phyloP scores from a whole-genome alignment of 2,329 filamentous ascomycete species.

The Metarhizium album region DNA sequence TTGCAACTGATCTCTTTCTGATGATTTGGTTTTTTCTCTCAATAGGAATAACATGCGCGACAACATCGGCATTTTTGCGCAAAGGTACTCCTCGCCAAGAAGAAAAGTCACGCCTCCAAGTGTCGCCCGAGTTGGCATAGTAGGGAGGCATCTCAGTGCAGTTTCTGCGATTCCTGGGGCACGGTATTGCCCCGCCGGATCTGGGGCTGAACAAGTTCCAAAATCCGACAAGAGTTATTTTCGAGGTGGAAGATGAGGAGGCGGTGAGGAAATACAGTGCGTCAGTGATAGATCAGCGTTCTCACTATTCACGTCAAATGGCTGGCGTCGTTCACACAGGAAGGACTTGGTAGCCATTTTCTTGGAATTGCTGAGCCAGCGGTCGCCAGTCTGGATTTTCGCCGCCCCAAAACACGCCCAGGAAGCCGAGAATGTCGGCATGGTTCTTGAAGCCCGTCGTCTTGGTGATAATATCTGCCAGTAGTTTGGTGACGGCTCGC shows the following conservation, averaged over 20 bases:
- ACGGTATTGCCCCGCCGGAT: conserved; percentile 22
- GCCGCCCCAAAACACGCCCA: conserved; percentile 17
- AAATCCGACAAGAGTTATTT: conserved; percentile 25
- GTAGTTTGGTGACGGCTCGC: conserved; percentile 9
- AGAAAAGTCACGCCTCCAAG: conserved; percentile 23
- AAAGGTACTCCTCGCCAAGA: conserved; percentile 22
- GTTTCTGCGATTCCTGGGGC: conserved; percentile 21
- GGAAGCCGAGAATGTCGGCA: conserved; percentile 13
- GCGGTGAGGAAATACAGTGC: conserved; percentile 11
- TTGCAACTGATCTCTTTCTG: conserved; percentile 13
- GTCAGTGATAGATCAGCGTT: neutral
- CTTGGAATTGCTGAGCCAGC: conserved; percentile 13
- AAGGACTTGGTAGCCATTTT: conserved; percentile 13
- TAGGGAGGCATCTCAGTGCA: conserved; percentile 20
- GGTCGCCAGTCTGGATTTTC: conserved; percentile 15
- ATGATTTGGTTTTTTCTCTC: too few species aligned
- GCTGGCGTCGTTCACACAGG: conserved; percentile 7
- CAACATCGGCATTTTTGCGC: conserved; percentile 24
- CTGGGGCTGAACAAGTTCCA: conserved; percentile 25
- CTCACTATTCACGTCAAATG: too few species aligned
- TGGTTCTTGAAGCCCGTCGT: conserved; percentile 16
- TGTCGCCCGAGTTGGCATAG: conserved; percentile 19
- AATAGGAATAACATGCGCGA: conserved; percentile 17
- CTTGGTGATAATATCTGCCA: conserved; percentile 10
- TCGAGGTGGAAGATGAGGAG: conserved; percentile 25